phyloP scores from a whole-genome alignment of 257 asterid genomes.

The Thymus quinquecostatus region DNA sequence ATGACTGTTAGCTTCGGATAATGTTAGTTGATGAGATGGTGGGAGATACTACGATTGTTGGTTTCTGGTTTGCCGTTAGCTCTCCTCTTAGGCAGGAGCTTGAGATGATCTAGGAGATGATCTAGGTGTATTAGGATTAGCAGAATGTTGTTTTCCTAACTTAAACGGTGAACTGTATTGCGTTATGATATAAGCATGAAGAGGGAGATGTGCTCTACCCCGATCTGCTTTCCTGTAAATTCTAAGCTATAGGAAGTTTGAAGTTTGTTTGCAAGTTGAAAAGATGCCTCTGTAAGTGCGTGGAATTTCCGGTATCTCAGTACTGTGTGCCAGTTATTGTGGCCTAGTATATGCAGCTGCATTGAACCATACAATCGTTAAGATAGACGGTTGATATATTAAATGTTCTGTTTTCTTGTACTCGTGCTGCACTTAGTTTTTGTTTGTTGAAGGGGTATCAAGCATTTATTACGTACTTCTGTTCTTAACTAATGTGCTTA shows the following conservation, averaged over 20 bases:
- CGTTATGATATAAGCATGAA: no score
- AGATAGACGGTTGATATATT: not conserved
- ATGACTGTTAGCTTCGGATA: slow-evolving; percentile 10
- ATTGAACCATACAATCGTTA: not conserved
- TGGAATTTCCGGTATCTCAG: not conserved
- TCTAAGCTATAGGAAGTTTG: not conserved
- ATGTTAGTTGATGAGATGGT: slow-evolving; percentile 20
- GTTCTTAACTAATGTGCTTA: slow-evolving; percentile 2
- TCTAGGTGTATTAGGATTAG: slow-evolving; percentile 5
- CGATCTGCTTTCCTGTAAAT: not conserved
- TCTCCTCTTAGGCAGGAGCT: slow-evolving; percentile 13
- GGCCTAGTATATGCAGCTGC: not conserved
- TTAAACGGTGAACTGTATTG: not conserved
- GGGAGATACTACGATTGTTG: not conserved
- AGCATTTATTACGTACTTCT: not conserved
- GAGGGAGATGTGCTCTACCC: slow-evolving; percentile 5
- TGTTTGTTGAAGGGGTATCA: not conserved
- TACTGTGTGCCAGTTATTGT: not conserved
- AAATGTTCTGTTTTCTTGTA: slow-evolving; percentile 6
- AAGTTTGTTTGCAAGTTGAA: not conserved
- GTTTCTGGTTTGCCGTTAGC: not conserved
- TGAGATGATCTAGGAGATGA: not conserved
- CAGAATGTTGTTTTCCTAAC: not conserved
- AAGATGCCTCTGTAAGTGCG: not conserved
- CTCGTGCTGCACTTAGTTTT: slow-evolving; percentile 10